phyloP scores from a whole-genome alignment of 805 yeast genomes.

The Yarrowia divulgata region DNA sequence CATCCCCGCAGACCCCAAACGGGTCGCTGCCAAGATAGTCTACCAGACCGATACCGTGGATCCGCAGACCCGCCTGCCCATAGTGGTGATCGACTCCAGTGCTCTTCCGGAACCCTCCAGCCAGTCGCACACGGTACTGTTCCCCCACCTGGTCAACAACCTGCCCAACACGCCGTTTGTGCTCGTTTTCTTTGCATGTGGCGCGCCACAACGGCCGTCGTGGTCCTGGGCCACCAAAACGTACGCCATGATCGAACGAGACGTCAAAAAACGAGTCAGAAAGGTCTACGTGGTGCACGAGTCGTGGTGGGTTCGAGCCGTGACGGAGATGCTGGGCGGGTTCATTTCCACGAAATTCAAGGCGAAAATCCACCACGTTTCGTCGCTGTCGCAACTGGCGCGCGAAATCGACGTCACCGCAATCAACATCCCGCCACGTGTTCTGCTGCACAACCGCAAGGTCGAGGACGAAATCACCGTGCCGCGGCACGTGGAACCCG shows the following conservation, averaged over 20 bases:
- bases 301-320: slow-evolving; percentile 83
- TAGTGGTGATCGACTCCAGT: slow-evolving; percentile 84
- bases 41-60: slow-evolving; percentile 67
- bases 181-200: slow-evolving; percentile 81
- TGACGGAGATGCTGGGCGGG: slow-evolving; percentile 72
- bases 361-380: slow-evolving; percentile 56
- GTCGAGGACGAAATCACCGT: slow-evolving; percentile 59
- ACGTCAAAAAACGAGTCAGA: slow-evolving; percentile 60
- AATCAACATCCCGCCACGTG: slow-evolving; percentile 75
- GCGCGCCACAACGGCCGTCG: slow-evolving; percentile 64
- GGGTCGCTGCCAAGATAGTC: slow-evolving; percentile 55
- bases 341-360: slow-evolving; percentile 61
- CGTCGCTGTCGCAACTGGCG: slow-evolving; percentile 62
- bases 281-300: slow-evolving; percentile 86
- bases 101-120: slow-evolving; percentile 69
- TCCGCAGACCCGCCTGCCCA: slow-evolving; percentile 70
- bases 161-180: slow-evolving; percentile 72
- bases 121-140: slow-evolving; percentile 58
- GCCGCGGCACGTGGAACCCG: slow-evolving; percentile 53
- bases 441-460: slow-evolving; percentile 71
- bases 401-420: slow-evolving; percentile 73
- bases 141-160: slow-evolving; percentile 60
- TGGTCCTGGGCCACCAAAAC: slow-evolving; percentile 78
- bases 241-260: slow-evolving; percentile 64
- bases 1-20: slow-evolving; percentile 25